Percentiles rank a stretch among this genome's conserved stretches.
phyloP scores from a whole-genome alignment of 495 filamentous ascomycete species.

The Collariella sp. region DNA sequence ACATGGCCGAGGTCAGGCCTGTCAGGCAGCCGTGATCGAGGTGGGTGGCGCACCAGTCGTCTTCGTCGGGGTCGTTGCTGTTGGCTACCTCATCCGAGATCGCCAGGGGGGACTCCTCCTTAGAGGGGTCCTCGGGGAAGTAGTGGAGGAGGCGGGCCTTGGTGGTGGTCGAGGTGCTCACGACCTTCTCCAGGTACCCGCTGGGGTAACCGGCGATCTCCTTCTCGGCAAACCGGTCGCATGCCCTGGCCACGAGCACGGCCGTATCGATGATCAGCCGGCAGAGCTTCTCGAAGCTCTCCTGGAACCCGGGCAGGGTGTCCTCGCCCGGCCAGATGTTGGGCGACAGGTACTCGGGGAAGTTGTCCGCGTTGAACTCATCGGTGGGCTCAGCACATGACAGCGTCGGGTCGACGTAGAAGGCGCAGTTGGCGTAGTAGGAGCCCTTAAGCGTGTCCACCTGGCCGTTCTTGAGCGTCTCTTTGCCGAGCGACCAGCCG shows the following conservation, averaged over 20 bases:
- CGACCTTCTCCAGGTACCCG: conserved; percentile 79
- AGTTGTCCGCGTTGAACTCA: conserved; percentile 49
- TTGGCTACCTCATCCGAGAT: conserved; percentile 20
- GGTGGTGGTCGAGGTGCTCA: conserved; percentile 74
- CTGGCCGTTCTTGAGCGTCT: conserved; percentile 81
- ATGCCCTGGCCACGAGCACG: conserved; percentile 74
- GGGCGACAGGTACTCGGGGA: conserved; percentile 49
- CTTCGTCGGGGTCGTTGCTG: conserved; percentile 46
- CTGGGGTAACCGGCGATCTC: conserved; percentile 65
- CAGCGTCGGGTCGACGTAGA: conserved; percentile 64
- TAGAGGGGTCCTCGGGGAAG: conserved; percentile 53
- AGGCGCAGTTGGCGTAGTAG: conserved; percentile 94
- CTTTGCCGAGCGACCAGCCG: conserved; percentile 81
- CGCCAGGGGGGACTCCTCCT: conserved; percentile 8
- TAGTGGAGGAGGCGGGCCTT: conserved; percentile 94
- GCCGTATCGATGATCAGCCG: conserved; percentile 80
- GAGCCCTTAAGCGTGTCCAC: conserved; percentile 93
- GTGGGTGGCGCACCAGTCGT: conserved; percentile 96
- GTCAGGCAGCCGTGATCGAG: conserved; percentile 90
- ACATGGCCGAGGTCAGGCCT: conserved; percentile 91
- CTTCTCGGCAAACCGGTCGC: conserved; percentile 73
- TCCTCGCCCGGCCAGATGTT: conserved; percentile 77
- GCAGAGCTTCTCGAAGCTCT: conserved; percentile 67
- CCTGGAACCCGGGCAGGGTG: conserved; percentile 63
- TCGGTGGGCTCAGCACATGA: conserved; percentile 50